phyloP scores from a whole-genome alignment of 192 early-diverging fungal species.

The Linnemannia hyalina region DNA sequence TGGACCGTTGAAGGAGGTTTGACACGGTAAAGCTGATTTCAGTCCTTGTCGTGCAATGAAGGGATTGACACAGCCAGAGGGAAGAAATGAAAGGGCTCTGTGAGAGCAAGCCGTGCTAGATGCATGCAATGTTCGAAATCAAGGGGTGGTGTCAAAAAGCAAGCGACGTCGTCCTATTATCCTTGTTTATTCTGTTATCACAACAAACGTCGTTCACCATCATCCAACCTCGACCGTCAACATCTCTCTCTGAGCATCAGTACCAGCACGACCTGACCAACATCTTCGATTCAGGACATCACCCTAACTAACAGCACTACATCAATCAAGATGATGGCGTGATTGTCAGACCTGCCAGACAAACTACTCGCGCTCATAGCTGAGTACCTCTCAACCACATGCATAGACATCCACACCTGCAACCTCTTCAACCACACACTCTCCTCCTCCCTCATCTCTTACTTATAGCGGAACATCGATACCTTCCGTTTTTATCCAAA shows the following conservation, averaged over 20 bases:
- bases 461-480: background rate
- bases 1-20: too few species aligned
- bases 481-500: background rate
- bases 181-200: too few species aligned
- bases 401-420: background rate
- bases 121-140: too few species aligned
- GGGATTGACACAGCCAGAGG: too few species aligned
- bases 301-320: background rate
- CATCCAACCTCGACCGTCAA: background rate
- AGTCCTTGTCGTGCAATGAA: too few species aligned
- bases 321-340: background rate
- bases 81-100: too few species aligned
- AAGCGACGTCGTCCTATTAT: too few species aligned
- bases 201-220: background rate
- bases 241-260: background rate
- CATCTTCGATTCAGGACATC: too few species aligned
- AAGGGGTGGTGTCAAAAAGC: too few species aligned
- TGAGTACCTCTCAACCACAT: background rate
- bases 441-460: background rate
- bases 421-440: background rate
- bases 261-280: background rate
- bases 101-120: too few species aligned
- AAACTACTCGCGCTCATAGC: background rate
- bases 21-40: too few species aligned
- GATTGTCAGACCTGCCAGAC: background rate